Evolutionary conservation across 148 eudicot genomes (phyloP).

Genomic region (Dysphania ambrosioides): DNA sequence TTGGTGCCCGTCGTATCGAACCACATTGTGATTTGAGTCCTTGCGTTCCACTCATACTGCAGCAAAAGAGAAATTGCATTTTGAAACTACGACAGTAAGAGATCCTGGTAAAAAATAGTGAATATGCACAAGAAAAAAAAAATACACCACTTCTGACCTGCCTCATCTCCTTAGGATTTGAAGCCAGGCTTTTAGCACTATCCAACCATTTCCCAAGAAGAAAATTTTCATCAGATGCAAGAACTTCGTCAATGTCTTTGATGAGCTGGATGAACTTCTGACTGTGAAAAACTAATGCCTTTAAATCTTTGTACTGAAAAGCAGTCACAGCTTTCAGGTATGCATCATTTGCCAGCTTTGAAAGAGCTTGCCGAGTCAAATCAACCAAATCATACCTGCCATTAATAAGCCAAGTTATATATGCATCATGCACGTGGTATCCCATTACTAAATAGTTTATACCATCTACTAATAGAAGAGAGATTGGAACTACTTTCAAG

Average conservation of each 20-base stretch:
- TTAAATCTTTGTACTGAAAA: conserved; percentile 51
- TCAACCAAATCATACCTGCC: conserved; percentile 97
- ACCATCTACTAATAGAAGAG: neutral
- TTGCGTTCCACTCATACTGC: conserved; percentile 98
- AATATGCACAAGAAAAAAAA: conserved; percentile 5
- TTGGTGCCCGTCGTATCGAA: conserved; percentile 56
- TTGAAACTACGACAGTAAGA: neutral
- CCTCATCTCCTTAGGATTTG: conserved; percentile 50
- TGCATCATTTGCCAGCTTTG: conserved; percentile 83
- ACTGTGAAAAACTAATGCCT: conserved; percentile 42
- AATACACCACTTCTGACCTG: conserved; percentile 53
- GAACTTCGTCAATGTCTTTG: conserved; percentile 72
- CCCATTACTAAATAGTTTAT: neutral
- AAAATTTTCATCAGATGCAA: conserved; percentile 85
- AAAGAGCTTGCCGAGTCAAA: conserved; percentile 86
- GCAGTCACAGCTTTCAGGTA: conserved; percentile 72
- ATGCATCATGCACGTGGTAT: neutral
- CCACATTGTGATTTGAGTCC: conserved; percentile 99
- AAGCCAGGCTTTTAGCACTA: conserved; percentile 73
- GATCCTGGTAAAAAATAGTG: neutral
- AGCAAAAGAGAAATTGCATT: conserved; percentile 19
- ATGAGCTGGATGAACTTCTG: conserved; percentile 59
- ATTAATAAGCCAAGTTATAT: conserved; percentile 1
- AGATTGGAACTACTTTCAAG: neutral
- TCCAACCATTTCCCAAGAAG: conserved; percentile 91